These are phyloP conservation scores for Penicillium argentinense DNA, from an alignment of 495 filamentous ascomycete species.

Conservation along the genomic window DNA sequence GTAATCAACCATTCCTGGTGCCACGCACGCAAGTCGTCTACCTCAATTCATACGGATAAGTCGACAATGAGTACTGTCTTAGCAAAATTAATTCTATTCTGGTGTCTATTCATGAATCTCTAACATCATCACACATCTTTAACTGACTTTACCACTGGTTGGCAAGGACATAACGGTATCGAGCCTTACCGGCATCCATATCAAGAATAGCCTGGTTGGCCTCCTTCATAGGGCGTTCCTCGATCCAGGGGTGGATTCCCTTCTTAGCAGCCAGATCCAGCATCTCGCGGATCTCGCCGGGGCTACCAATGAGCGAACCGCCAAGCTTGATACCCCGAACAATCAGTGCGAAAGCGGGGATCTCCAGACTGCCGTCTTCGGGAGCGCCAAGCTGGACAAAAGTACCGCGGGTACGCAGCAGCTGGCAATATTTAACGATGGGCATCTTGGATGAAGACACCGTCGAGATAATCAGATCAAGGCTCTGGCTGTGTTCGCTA, in stretches of 20 bases:
- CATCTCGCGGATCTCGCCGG: constrained; percentile 78
- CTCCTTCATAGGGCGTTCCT: constrained; percentile 69
- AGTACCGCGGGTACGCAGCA: constrained; percentile 67
- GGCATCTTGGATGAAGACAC: constrained; percentile 78
- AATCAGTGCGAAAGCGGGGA: constrained; percentile 60
- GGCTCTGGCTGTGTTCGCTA: constrained; percentile 54
- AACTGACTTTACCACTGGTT: constrained; percentile 47
- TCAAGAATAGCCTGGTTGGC: constrained; percentile 71
- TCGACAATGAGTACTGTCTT: background rate
- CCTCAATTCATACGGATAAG: background rate
- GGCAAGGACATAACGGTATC: constrained; percentile 72
- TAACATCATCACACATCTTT: background rate
- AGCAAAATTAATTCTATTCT: background rate
- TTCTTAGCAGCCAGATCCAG: constrained; percentile 70
- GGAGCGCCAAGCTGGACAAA: constrained; percentile 79
- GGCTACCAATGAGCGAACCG: constrained; percentile 69
- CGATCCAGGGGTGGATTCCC: constrained; percentile 69
- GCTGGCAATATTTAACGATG: constrained; percentile 62
- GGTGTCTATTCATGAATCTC: background rate
- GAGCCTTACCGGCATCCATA: constrained; percentile 65
- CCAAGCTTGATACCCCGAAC: constrained; percentile 62
- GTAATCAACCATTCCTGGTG: too few species aligned
- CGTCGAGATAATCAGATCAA: constrained; percentile 82
- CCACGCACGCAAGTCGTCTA: too few species aligned
- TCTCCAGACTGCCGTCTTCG: constrained; percentile 63